A percentile compares a stretch with the other conserved stretches of the same genome.
These are phyloP conservation scores for Corynascus novoguineensis DNA, from an alignment of 495 filamentous ascomycete genomes.

Conservation along the genomic window DNA sequence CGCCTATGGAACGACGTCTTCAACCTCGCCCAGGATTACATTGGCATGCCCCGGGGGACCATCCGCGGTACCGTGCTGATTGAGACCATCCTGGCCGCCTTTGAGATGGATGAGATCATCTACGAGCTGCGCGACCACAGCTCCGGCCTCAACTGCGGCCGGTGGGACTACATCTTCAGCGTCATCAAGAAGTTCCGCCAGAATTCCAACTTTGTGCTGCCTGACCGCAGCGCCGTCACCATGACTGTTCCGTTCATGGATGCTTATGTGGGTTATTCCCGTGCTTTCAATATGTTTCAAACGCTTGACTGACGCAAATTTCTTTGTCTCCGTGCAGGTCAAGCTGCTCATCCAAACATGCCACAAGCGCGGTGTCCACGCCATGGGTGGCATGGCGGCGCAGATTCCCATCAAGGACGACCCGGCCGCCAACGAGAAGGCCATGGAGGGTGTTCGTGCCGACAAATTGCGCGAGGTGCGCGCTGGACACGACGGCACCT, in stretches of 20 bases:
- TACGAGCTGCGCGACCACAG: constrained; percentile 98
- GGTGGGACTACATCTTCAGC: constrained; percentile 99
- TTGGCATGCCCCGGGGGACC: constrained; percentile 83
- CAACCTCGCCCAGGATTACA: constrained; percentile 90
- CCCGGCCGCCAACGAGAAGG: constrained; percentile 79
- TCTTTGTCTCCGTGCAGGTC: constrained; percentile 32
- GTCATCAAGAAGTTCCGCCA: constrained; percentile 99
- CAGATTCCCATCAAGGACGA: constrained; percentile 99
- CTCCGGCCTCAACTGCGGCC: constrained; percentile 94
- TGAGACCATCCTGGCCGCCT: constrained; percentile 97
- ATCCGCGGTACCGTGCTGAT: constrained; percentile 95
- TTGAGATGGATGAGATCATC: constrained; percentile 99
- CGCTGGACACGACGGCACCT: constrained; percentile 92
- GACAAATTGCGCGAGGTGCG: constrained; percentile 96
- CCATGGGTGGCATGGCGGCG: constrained; percentile 99
- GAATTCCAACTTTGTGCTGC: constrained; percentile 86
- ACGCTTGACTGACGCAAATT: not conserved
- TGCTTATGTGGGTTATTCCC: constrained; percentile 53
- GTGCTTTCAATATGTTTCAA: not conserved
- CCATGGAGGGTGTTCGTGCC: constrained; percentile 87
- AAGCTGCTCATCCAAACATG: constrained; percentile 96
- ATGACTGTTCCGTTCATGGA: constrained; percentile 99
- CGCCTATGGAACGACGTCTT: constrained; percentile 98
- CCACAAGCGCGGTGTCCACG: constrained; percentile 90
- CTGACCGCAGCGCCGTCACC: constrained; percentile 84